Percentiles rank a stretch among this genome's conserved stretches.
These are phyloP conservation scores for Penicillium sp. DNA, from an alignment of 2,329 filamentous ascomycete genomes.

Conservation along the genomic window DNA sequence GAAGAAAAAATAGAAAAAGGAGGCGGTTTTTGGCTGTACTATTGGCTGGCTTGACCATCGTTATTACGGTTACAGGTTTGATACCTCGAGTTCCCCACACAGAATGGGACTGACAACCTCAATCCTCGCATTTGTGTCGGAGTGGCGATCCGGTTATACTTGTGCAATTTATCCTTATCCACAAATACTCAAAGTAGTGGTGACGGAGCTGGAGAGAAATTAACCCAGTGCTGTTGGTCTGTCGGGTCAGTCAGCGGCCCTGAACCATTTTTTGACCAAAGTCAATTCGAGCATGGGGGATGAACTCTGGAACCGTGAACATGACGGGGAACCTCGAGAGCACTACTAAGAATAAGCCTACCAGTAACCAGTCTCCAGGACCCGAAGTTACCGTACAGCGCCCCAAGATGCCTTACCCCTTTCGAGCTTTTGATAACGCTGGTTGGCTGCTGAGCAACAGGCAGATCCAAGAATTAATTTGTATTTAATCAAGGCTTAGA, in stretches of 20 bases:
- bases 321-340: background rate
- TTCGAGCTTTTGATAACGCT: slow-evolving; percentile 19
- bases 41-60: slow-evolving; percentile 16
- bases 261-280: slow-evolving; percentile 4
- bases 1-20: slow-evolving; percentile 14
- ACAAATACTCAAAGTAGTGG: too few species aligned
- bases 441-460: slow-evolving; percentile 19
- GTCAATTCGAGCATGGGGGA: background rate
- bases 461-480: slow-evolving; percentile 21
- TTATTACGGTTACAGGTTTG: slow-evolving; percentile 16
- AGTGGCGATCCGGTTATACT: background rate
- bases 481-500: slow-evolving; percentile 13
- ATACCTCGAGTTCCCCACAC: slow-evolving; percentile 12
- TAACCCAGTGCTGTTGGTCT: background rate
- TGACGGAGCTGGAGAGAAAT: background rate
- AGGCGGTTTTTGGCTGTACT: slow-evolving; percentile 14
- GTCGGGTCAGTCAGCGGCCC: background rate
- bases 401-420: slow-evolving; percentile 25
- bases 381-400: slow-evolving; percentile 18
- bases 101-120: slow-evolving; percentile 6
- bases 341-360: background rate
- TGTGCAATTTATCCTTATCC: too few species aligned
- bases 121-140: background rate
- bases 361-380: slow-evolving; percentile 13
- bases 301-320: background rate